These are phyloP conservation scores for Tympanopsis confertula DNA, from an alignment of 2,329 filamentous ascomycete species.

Conservation along the genomic window DNA sequence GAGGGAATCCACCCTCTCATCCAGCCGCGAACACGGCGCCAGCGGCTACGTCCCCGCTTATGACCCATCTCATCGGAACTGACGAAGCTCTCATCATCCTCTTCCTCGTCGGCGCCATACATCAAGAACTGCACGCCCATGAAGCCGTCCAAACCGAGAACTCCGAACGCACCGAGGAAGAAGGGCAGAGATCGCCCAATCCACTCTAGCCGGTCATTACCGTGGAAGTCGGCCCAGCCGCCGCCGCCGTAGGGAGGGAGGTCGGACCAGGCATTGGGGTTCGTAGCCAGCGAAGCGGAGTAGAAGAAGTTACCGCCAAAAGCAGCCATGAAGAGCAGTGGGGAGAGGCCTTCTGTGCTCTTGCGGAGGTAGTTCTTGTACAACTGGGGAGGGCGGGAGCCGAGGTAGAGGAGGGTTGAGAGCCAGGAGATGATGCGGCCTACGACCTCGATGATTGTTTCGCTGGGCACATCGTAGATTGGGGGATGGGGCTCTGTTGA, in stretches of 20 bases:
- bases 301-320: constrained; percentile 62
- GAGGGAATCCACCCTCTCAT: constrained; percentile 55
- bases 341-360: constrained; percentile 51
- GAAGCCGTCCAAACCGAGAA: constrained; percentile 47
- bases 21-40: constrained; percentile 48
- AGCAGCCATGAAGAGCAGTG: constrained; percentile 51
- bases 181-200: constrained; percentile 46
- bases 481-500: constrained; percentile 6
- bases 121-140: constrained; percentile 52
- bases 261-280: constrained; percentile 50
- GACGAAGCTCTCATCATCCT: constrained; percentile 7
- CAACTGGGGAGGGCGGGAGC: constrained; percentile 50
- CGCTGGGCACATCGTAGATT: constrained; percentile 8
- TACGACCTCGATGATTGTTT: constrained; percentile 16
- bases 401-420: constrained; percentile 43
- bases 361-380: constrained; percentile 53
- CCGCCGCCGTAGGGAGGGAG: constrained; percentile 41
- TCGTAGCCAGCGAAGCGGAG: constrained; percentile 46
- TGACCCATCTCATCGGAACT: neutral
- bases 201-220: constrained; percentile 43
- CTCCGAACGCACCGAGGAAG: constrained; percentile 54
- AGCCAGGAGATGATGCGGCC: constrained; percentile 42
- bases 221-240: constrained; percentile 45
- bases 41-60: constrained; percentile 12
- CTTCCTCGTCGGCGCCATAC: constrained; percentile 35